A percentile compares a stretch with the other conserved stretches of the same genome.
Evolutionary conservation across 148 eudicot genomes (phyloP).

Genomic region (Persicaria tinctoria): DNA sequence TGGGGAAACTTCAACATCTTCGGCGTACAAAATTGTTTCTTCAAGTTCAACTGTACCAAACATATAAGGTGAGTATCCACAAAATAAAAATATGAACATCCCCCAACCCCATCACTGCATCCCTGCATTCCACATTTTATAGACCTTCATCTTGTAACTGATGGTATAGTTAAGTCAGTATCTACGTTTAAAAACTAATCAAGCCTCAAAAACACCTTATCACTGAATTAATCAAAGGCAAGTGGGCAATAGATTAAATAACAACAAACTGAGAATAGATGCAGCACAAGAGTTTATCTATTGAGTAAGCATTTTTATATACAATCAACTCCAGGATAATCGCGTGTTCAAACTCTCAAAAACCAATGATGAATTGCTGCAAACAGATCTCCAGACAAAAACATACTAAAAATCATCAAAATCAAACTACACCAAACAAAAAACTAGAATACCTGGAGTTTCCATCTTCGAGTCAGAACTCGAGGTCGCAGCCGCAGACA

Average conservation of each 20-base stretch:
- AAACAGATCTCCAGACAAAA: neutral
- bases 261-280: neutral
- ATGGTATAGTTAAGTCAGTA: no score
- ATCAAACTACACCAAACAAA: neutral
- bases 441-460: constrained; percentile 26
- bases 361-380: no score
- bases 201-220: neutral
- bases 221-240: neutral
- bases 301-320: neutral
- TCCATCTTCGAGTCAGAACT: constrained; percentile 19
- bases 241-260: neutral
- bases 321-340: neutral
- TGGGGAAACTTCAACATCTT: constrained; percentile 20
- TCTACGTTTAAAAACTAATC: no score
- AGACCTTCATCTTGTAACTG: no score
- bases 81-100: no score
- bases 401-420: neutral
- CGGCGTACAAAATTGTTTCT: constrained; percentile 25
- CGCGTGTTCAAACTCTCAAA: no score
- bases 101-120: no score
- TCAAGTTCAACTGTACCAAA: constrained; percentile 35
- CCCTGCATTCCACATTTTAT: no score
- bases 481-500: neutral
- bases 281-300: neutral
- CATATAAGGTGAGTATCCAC: no score